Conservation (phyloP, 257 asterid species). For the Solanum rostratum region DNA sequence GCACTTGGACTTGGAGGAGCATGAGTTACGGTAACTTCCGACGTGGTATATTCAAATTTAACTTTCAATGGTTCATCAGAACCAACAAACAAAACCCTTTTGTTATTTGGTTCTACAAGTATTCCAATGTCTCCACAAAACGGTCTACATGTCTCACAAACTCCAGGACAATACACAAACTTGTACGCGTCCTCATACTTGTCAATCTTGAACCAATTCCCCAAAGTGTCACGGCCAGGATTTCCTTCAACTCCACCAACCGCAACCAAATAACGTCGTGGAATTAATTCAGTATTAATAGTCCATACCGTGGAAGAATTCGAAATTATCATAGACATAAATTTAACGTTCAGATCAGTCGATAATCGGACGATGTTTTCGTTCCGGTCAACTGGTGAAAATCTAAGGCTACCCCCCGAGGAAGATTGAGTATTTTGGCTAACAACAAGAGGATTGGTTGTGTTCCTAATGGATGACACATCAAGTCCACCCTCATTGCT, state of each 20-base stretch:
- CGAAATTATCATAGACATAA: not conserved
- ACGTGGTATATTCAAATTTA: not conserved
- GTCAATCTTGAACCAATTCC: not conserved
- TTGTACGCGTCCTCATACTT: not conserved
- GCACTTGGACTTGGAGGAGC: not conserved
- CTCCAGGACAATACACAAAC: slow-evolving; percentile 6
- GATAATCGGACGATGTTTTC: not conserved
- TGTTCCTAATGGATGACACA: not conserved
- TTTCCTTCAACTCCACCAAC: slow-evolving; percentile 8
- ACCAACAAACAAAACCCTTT: not conserved
- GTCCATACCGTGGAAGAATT: not conserved
- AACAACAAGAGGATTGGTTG: not conserved
- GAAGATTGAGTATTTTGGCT: not conserved
- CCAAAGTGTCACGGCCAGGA: slow-evolving; percentile 1
- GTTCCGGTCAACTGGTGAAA: not conserved
- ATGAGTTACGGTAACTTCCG: not conserved
- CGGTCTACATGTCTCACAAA: not conserved
- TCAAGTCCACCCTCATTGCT: not conserved
- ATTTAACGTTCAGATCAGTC: not conserved
- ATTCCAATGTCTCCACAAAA: not conserved
- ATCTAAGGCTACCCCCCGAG: not conserved
- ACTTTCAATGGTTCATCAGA: not conserved
- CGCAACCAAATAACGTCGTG: not conserved
- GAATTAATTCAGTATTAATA: not conserved
- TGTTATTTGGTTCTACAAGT: not conserved